Base-by-base conservation (phyloP, 2,329 filamentous ascomycete genomes). In the Xylaria sp. region DNA sequence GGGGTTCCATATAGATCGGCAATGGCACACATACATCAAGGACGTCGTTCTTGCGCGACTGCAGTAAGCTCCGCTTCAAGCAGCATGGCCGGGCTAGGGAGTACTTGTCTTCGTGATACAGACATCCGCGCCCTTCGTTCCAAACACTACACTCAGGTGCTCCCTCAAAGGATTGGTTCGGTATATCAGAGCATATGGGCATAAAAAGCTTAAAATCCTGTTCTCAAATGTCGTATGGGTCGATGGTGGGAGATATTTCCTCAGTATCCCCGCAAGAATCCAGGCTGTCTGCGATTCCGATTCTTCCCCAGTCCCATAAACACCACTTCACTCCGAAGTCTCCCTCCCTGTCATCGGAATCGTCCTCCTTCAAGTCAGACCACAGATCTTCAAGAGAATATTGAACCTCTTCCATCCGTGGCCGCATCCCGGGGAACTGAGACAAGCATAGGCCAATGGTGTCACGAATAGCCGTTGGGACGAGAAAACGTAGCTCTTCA, bases 401-500 rank as follows among this genome's bases (percentile, higher is more conserved):
- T 28, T 52, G 9, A 15, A 52, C 25, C 12, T 52, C 50, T 31
- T 52, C 10, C 50, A 52, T 52, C 1, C 50, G 50, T 31, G 50
- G 50, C 25, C 50, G 20, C 50, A 52, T 52, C 12, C 1, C 23
- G 31, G 50, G 50, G 23, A 52, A 28, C 23, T 52, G 20, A 28
- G 50, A 28, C 9, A 52, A 5, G 23, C 50, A 52, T 52, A 52
- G 23, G 50, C 50, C 50, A 52, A 52, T 52, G 3, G 50, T 52
- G 10, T 52, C 23, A 12, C 23, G 50, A 12, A 52, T 28, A 12
- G 23, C 31, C 50, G 50, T 52, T 28, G 50, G 23, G 50, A 52
- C 50, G 7, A 52, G 20, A 10, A 52, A 52, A 28, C 31, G 23
- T 6, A 52, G 50, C 10, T 25, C 50, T 52, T 34, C 50, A 15